phyloP scores from a whole-genome alignment of 495 filamentous ascomycete species.

The Chaetomium fimeti region DNA sequence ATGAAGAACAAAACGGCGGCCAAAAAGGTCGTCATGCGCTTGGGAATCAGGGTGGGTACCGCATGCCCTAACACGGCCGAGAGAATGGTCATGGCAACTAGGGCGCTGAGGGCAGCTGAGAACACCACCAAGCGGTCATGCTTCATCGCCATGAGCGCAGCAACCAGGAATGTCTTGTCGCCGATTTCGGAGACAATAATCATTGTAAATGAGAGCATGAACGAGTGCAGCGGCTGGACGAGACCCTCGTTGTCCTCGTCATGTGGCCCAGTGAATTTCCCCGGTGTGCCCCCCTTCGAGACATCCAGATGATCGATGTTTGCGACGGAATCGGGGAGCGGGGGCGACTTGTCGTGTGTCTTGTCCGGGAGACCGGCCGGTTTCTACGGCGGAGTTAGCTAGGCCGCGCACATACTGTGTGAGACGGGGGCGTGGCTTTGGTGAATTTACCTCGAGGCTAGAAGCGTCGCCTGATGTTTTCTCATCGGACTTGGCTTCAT shows the following conservation, averaged over 20 bases:
- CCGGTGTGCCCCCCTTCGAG: constrained; percentile 47
- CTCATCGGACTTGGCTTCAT: constrained; percentile 35
- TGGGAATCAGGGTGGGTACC: constrained; percentile 86
- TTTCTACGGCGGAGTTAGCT: constrained; percentile 56
- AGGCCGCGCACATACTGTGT: neutral
- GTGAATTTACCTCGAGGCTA: constrained; percentile 63
- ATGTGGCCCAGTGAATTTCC: constrained; percentile 31
- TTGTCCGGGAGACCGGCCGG: constrained; percentile 76
- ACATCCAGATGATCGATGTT: constrained; percentile 68
- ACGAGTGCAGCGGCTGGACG: constrained; percentile 85
- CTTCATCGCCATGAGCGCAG: constrained; percentile 98
- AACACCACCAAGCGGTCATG: constrained; percentile 92
- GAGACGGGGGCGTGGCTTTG: no score
- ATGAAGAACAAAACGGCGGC: constrained; percentile 83
- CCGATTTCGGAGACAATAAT: constrained; percentile 97
- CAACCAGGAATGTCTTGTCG: constrained; percentile 97
- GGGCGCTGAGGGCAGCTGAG: constrained; percentile 83
- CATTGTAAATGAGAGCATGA: constrained; percentile 90
- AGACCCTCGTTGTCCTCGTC: constrained; percentile 58
- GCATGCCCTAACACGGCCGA: constrained; percentile 94
- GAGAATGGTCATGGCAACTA: constrained; percentile 93
- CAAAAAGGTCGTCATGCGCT: constrained; percentile 80
- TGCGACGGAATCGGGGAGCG: constrained; percentile 61
- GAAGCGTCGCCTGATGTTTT: constrained; percentile 49
- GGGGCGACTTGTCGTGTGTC: constrained; percentile 73